phyloP scores from a whole-genome alignment of 2,329 filamentous ascomycete species.

The Aspergillus fructus region DNA sequence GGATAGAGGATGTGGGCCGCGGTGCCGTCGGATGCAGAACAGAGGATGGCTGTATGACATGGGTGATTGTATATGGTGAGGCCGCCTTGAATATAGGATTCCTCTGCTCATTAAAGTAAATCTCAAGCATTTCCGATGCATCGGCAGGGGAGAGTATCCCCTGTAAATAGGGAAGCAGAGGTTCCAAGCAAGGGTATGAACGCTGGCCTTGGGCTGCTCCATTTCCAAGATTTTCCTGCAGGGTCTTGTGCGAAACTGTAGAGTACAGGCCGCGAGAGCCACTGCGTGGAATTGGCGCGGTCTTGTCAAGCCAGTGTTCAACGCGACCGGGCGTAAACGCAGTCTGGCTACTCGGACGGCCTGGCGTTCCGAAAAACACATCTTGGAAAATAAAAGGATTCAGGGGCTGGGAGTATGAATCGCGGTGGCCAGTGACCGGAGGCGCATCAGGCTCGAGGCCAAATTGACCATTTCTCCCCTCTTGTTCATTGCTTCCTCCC shows the following conservation, averaged over 20 bases:
- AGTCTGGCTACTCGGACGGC: neutral
- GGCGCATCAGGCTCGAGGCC: neutral
- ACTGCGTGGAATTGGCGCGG: neutral
- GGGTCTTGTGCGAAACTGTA: neutral
- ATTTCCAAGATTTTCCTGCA: neutral
- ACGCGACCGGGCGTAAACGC: constrained; percentile 1
- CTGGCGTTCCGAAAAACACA: neutral
- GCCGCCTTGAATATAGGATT: constrained; percentile 11
- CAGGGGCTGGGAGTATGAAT: neutral
- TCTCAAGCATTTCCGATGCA: constrained; percentile 11
- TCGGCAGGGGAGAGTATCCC: constrained; percentile 1
- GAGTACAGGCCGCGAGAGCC: constrained; percentile 2
- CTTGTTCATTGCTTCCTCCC: neutral
- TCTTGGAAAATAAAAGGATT: neutral
- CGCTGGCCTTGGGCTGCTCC: neutral
- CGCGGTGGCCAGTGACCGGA: neutral
- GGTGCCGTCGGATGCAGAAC: constrained; percentile 8
- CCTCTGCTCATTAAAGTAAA: constrained; percentile 12
- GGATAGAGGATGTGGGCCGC: constrained; percentile 6
- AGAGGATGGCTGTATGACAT: constrained; percentile 6
- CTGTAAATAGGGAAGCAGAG: constrained; percentile 1
- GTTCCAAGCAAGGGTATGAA: constrained; percentile 3
- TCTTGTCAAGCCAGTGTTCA: constrained; percentile 7
- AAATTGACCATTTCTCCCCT: neutral
- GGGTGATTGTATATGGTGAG: constrained; percentile 6